Evolutionary conservation across 768 basidiomycete genomes (phyloP).

Genomic region (Psilocybe tampanensis): DNA sequence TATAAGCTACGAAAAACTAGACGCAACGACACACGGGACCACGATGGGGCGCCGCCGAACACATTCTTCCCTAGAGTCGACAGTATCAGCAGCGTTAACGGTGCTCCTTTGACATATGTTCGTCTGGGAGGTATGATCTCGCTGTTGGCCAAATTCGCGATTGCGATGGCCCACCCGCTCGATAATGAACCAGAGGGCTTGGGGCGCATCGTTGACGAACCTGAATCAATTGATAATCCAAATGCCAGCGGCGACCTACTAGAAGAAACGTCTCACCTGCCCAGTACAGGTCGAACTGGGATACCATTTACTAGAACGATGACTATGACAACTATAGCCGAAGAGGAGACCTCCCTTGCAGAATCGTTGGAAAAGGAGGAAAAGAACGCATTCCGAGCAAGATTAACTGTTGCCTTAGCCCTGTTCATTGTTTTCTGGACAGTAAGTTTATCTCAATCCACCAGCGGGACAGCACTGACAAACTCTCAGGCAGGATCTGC

Average conservation of each 20-base stretch:
- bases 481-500: slow-evolving; percentile 58
- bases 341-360: slow-evolving; percentile 34
- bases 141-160: slow-evolving; percentile 53
- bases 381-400: slow-evolving; percentile 54
- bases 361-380: slow-evolving; percentile 43
- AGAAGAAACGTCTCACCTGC: neutral
- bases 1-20: slow-evolving; percentile 24
- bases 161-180: slow-evolving; percentile 32
- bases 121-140: slow-evolving; percentile 59
- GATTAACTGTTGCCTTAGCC: slow-evolving; percentile 56
- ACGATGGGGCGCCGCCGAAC: neutral
- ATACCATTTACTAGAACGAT: slow-evolving; percentile 16
- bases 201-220: neutral
- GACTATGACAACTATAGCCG: slow-evolving; percentile 19
- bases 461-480: neutral
- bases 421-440: slow-evolving; percentile 82
- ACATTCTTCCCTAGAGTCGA: slow-evolving; percentile 4
- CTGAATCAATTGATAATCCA: neutral
- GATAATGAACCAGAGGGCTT: neutral
- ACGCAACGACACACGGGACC: neutral
- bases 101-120: slow-evolving; percentile 50
- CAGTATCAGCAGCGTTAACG: neutral
- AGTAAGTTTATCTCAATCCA: slow-evolving; percentile 34
- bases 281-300: slow-evolving; percentile 2
- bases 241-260: neutral